Evolutionary conservation across 2,329 filamentous ascomycete genomes (phyloP).

Genomic region (Cercospora sp.): DNA sequence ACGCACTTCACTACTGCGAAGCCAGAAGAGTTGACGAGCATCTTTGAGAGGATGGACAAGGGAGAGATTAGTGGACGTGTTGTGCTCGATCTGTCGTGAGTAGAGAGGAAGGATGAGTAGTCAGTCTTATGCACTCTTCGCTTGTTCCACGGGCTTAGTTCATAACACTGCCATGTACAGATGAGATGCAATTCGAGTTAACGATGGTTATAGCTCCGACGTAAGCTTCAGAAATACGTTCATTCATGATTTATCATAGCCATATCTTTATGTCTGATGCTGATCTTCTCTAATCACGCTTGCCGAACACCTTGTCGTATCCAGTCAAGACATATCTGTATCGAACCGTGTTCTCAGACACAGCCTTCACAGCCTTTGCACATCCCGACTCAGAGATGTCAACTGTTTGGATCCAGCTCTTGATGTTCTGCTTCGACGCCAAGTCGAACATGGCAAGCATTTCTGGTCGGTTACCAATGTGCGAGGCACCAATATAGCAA

Average conservation of each 20-base stretch:
- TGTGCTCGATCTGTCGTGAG: conserved; percentile 45
- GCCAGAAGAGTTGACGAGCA: conserved; percentile 49
- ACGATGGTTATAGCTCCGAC: neutral
- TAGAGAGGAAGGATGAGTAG: neutral
- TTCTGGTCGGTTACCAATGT: conserved; percentile 49
- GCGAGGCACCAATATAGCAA: conserved; percentile 53
- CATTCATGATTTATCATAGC: neutral
- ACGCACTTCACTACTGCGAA: conserved; percentile 49
- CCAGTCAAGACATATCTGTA: conserved; percentile 71
- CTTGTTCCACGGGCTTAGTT: neutral
- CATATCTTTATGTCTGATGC: neutral
- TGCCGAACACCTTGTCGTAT: conserved; percentile 67
- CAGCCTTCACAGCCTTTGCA: conserved; percentile 67
- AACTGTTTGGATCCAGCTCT: conserved; percentile 63
- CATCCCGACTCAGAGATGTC: conserved; percentile 70
- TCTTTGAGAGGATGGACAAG: conserved; percentile 51
- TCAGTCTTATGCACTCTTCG: neutral
- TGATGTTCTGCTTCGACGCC: conserved; percentile 53
- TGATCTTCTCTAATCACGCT: conserved; percentile 38
- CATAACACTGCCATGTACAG: neutral
- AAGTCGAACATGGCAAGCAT: conserved; percentile 55
- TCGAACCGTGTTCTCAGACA: conserved; percentile 66
- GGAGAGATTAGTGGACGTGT: conserved; percentile 50
- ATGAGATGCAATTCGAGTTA: neutral
- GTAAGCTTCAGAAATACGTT: neutral